Base-by-base conservation (phyloP, 768 basidiomycete genomes). In the Lanmaoa rubissima region DNA sequence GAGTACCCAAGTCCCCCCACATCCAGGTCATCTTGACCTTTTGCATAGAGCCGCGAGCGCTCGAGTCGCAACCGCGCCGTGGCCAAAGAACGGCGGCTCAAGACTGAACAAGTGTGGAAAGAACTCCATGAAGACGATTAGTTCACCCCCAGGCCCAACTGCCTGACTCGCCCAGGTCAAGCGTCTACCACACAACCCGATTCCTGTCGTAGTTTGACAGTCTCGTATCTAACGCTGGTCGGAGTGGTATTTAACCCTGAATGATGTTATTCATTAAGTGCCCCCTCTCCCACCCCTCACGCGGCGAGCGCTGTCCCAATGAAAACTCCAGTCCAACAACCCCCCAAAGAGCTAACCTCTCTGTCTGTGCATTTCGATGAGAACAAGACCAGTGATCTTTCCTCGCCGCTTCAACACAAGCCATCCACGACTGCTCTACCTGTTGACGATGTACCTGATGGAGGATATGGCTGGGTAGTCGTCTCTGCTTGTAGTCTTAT, bases 61-160 rank as follows among this genome's bases (percentile, higher is more conserved):
- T 81, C 86, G 4, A 65, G 78, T 36, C 73, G 71, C 40, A 91
- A 91, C 65, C 78, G 87, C 50, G 79, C 82, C 59, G 66, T 69
- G 6, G 83, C 89, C 10, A 89, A 84, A 64, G 78, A 78, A 59
- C 78, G 80, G 52, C 77, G 76, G 48, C 69, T 67, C 46, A 87
- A 82, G 71, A 76, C 78, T 16, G 84, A 88, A 65, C 75, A 82
- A 55, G 87, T 79, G 24, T 76, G 80, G 71, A 79, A 79, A 68
- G 84, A 87, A 43, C 82, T 90, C 53, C 83, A 83, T 61, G 74
- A 78, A 61, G 76, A 77, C 64, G 72, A 77, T 50, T 75, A 64
- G 44, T 24, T 34, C 35, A 35, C 11, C 38, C 46, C 46, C 9
- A 21, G 21, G 12, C 39, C 24, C 24, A 34, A 14, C 42, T 44